Evolutionary conservation across 2,329 filamentous ascomycete genomes (phyloP), one percentile per base, ranked within the genome.

Genomic region (Spiromastix sp.): DNA sequence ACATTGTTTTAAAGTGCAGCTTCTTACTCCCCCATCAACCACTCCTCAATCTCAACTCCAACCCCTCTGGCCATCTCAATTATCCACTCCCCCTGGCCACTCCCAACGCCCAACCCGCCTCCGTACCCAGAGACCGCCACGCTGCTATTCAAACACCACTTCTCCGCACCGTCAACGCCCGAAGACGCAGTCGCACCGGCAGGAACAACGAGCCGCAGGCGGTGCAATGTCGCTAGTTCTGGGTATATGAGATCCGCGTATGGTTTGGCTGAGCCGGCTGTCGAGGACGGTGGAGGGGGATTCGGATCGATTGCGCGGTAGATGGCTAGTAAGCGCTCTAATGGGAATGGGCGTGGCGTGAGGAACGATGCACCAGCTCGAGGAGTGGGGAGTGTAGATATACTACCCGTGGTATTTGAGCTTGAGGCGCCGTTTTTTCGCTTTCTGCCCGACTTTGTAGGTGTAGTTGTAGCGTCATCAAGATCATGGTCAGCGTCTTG

Each of bases 121-220:
- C 36, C 37, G n/a, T 33, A 30, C 5, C 20, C 24, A 10, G 22
- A 27, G 31, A 42, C 42, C 13, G 42, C 38, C 12, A 43, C 35
- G 15, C 57, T 61, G 5, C 67, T 59, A 50, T 66, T 66, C 10
- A 66, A 58, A 38, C 57, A 60, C 66, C 66, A 69, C 35, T 65
- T 68, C 42, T 64, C 64, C 4, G 56, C 58, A 3, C 52, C 56
- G 42, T 61, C 60, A 12, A 57, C 54, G n/a, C 49, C 54, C 4
- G 47, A 42, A 7, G 43, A 42, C 25, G 49, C 50, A 33, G 51
- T 45, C 6, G 50, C 51, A 32, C 45, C 55, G 18, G 55, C 50
- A 11, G 62, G 60, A 0, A 66, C 59, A n/a, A 68, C 54, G 5
- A 69, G 52, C 18, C 66, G 57, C 21, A 69, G 41, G 13, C 63